phyloP scores from a whole-genome alignment of 140 eudicot species.

The Flaveria floridana region DNA sequence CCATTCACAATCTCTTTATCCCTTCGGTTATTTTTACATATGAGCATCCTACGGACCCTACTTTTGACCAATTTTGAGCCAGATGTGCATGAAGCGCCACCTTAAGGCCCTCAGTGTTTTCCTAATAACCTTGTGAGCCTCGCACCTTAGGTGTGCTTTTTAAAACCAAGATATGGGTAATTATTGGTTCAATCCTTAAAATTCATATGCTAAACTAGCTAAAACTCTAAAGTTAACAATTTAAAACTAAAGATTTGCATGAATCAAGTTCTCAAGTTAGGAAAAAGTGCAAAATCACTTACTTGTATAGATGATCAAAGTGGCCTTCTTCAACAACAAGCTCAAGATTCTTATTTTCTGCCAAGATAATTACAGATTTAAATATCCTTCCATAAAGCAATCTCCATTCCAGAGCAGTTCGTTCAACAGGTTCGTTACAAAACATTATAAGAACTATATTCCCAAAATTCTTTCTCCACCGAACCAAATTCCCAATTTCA shows the following conservation, averaged over 20 bases:
- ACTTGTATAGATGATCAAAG: conserved; percentile 74
- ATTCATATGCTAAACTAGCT: neutral
- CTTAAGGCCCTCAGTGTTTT: too few relatives aligned
- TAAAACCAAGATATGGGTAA: neutral
- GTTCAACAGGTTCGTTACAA: conserved; percentile 73
- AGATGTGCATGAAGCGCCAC: too few relatives aligned
- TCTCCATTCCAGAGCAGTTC: conserved; percentile 94
- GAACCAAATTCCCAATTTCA: conserved; percentile 81
- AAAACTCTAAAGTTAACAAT: neutral
- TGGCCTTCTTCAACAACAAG: conserved; percentile 81
- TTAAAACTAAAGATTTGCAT: conserved; percentile 20
- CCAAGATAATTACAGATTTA: conserved; percentile 75
- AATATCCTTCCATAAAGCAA: conserved; percentile 93
- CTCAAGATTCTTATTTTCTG: conserved; percentile 61
- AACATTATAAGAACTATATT: conserved; percentile 82
- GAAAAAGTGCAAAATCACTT: conserved; percentile 27
- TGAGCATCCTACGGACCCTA: too few relatives aligned
- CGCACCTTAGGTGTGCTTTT: too few relatives aligned
- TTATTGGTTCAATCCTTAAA: neutral
- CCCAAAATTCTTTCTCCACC: conserved; percentile 91
- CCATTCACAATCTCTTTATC: too few relatives aligned
- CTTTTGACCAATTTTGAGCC: too few relatives aligned
- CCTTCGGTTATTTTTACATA: too few relatives aligned
- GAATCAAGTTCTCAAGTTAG: neutral
- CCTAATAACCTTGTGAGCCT: too few relatives aligned